Percentiles rank a stretch among this genome's conserved stretches.
phyloP scores from a whole-genome alignment of 441 rosid species.

The Raphanus hybrid region DNA sequence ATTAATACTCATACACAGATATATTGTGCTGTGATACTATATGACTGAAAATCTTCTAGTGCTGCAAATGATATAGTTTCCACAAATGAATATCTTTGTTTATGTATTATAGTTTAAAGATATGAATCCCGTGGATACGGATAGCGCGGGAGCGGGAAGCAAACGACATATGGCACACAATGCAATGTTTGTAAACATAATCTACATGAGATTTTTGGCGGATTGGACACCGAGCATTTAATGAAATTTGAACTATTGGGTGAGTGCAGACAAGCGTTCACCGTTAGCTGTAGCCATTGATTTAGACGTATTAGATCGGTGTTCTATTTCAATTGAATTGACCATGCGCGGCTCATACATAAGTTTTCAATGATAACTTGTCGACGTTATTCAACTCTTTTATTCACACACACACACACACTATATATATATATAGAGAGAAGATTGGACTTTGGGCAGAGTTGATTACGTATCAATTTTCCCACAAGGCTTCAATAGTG shows the following conservation, averaged over 20 bases:
- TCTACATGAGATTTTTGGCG: conserved; percentile 3
- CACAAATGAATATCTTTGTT: background rate
- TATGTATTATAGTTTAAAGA: background rate
- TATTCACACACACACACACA: background rate
- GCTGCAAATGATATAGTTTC: background rate
- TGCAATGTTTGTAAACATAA: conserved; percentile 26
- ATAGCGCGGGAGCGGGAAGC: background rate
- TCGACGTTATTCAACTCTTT: conserved; percentile 8
- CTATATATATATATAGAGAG: background rate
- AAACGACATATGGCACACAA: conserved; percentile 33
- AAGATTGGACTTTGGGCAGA: conserved; percentile 17
- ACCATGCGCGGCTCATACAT: conserved; percentile 1
- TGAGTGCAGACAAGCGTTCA: conserved; percentile 21
- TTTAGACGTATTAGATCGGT: background rate
- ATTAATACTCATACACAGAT: background rate
- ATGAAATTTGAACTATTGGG: conserved; percentile 30
- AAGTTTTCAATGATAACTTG: background rate
- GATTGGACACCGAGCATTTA: background rate
- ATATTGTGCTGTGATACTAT: background rate
- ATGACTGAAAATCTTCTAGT: background rate
- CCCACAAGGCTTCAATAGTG: conserved; percentile 1
- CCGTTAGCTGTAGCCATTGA: conserved; percentile 20
- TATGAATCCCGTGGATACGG: background rate
- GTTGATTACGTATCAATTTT: background rate
- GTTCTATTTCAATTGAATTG: conserved; percentile 4